These are phyloP conservation scores for Pholiota molesta DNA, from an alignment of 768 basidiomycete genomes.

Conservation along the genomic window DNA sequence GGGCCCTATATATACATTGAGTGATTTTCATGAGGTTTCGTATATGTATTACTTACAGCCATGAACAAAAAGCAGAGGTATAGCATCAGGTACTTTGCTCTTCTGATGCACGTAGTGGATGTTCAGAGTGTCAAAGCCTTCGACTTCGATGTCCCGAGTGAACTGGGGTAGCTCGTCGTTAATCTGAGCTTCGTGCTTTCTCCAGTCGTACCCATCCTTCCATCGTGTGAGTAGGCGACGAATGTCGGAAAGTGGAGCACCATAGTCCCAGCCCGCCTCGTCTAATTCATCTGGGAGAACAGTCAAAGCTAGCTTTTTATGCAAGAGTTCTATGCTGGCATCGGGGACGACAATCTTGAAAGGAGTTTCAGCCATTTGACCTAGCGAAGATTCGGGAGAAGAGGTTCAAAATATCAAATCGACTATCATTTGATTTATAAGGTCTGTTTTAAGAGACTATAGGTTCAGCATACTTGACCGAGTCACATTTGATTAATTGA, in stretches of 20 bases:
- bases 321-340: constrained; percentile 39
- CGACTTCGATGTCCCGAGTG: constrained; percentile 51
- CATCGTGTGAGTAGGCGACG: constrained; percentile 51
- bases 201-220: constrained; percentile 61
- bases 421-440: no score
- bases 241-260: constrained; percentile 52
- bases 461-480: no score
- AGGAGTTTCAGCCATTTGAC: constrained; percentile 14
- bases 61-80: constrained; percentile 64
- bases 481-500: no score
- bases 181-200: constrained; percentile 49
- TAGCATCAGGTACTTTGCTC: constrained; percentile 45
- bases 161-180: constrained; percentile 60
- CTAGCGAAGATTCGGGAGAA: no score
- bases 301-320: constrained; percentile 48
- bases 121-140: constrained; percentile 42
- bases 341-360: constrained; percentile 55
- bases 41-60: constrained; percentile 43
- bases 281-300: constrained; percentile 63
- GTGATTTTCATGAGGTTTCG: no score
- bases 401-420: no score
- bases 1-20: constrained; percentile 46
- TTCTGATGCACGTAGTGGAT: constrained; percentile 64
- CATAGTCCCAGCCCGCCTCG: constrained; percentile 54
- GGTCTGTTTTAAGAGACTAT: no score